A percentile compares a stretch with the other conserved stretches of the same genome.
Conservation (phyloP, 202 grass and related monocot genomes). For the Zizania palustris region DNA sequence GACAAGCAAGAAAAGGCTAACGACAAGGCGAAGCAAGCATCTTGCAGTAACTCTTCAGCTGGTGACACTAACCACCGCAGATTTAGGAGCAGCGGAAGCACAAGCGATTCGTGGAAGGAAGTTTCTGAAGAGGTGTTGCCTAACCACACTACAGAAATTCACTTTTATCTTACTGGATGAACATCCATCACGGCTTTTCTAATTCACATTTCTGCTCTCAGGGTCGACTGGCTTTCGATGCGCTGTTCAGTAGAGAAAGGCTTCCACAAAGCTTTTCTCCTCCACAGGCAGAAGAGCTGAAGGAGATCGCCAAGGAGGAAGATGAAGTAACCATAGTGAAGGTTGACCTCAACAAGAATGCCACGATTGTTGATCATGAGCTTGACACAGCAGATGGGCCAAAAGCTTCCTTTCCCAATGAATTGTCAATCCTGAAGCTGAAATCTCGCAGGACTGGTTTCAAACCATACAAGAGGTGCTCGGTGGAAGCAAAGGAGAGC, state of each 20-base stretch:
- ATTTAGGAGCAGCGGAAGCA: slow-evolving; percentile 72
- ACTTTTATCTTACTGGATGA: slow-evolving; percentile 34
- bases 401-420: slow-evolving; percentile 48
- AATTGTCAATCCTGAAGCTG: slow-evolving; percentile 55
- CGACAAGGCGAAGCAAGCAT: slow-evolving; percentile 54
- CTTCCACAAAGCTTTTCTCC: slow-evolving; percentile 80
- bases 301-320: slow-evolving; percentile 45
- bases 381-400: slow-evolving; percentile 36
- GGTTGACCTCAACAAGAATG: slow-evolving; percentile 66
- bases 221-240: slow-evolving; percentile 83
- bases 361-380: slow-evolving; percentile 38
- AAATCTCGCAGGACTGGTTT: slow-evolving; percentile 82
- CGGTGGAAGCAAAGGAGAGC: slow-evolving; percentile 83
- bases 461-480: slow-evolving; percentile 97
- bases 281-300: slow-evolving; percentile 46
- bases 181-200: slow-evolving; percentile 56
- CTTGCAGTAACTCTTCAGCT: slow-evolving; percentile 59
- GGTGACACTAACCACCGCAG: slow-evolving; percentile 61
- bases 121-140: slow-evolving; percentile 87
- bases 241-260: slow-evolving; percentile 73
- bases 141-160: slow-evolving; percentile 40
- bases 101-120: slow-evolving; percentile 70
- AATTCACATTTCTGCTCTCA: slow-evolving; percentile 69
- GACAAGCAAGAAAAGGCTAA: slow-evolving; percentile 67
- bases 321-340: slow-evolving; percentile 45